Evolutionary conservation across 768 basidiomycete genomes (phyloP), one percentile per base, ranked within the genome.

Genomic region (Panaeolus papilionaceus): DNA sequence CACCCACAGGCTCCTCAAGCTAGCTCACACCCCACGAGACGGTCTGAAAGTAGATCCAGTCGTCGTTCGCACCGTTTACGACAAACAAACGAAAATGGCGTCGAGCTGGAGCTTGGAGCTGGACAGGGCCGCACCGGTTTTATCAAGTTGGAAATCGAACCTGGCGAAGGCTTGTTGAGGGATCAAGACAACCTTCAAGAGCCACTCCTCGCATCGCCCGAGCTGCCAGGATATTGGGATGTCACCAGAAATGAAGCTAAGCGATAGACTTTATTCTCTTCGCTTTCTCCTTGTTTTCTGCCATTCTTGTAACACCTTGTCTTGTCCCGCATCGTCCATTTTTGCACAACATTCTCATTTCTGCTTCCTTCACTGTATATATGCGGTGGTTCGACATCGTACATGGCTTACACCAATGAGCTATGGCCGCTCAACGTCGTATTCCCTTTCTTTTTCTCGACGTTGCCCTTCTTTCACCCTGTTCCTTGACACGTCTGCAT

Each of bases 91-190:
- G 54, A 33, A 9, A 58, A 5, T 16, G 54, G 54, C 16, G 16
- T 58, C 14, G 54, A 58, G 33, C 16, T 58, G 3, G 54, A 58
- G 14, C 54, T 58, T 12, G 54, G 54, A 28, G 54, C 54, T 33
- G 54, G 54, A 14, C 54, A 58, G 61, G 70, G 75, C 65, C 73
- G 74, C 70, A 79, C 81, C 18, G 82, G 84, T 9, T 75, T 74
- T 58, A 85, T 85, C 66, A 77, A 79, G 62, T 76, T 88, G 64
- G 82, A 86, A 49, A 79, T 85, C 9, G 67, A 69, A 26, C 78
- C 81, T 4, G 83, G 81, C 54, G 87, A 88, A 66, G 84, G 83
- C 4, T 70, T 87, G 65, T 70, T 85, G 63, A 80, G 82, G 28
- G 66, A 58, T 33, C 10, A n/a, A 6, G 54, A 33, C 8, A 51